Conservation (phyloP, 129 eudicot species). For the Artemisia tridentata region DNA sequence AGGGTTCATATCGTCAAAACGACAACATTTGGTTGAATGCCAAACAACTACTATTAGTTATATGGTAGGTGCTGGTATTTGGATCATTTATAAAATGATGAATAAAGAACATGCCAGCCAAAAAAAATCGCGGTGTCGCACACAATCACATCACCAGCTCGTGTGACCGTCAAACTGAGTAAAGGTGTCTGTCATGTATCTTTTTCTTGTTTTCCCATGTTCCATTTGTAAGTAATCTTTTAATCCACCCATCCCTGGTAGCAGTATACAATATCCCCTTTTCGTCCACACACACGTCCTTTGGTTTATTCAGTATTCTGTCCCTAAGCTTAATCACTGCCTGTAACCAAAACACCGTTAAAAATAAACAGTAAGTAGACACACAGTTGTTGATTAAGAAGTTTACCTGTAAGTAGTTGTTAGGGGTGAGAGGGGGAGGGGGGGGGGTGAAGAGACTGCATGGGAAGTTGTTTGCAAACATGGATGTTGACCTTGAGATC, state of each 20-base stretch:
- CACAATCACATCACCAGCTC: conserved; percentile 48
- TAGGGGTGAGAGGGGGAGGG: conserved; percentile 41
- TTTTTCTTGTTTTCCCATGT: conserved; percentile 65
- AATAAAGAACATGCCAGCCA: too few relatives aligned
- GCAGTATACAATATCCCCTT: conserved; percentile 69
- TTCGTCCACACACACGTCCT: conserved; percentile 64
- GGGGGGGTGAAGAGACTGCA: conserved; percentile 19
- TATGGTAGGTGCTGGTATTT: too few relatives aligned
- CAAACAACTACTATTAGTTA: too few relatives aligned
- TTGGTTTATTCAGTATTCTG: conserved; percentile 49
- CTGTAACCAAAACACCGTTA: conserved; percentile 24
- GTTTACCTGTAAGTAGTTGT: conserved; percentile 59
- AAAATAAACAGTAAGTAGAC: background rate
- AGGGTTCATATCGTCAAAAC: too few relatives aligned
- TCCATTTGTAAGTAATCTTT: conserved; percentile 62
- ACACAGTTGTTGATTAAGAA: background rate
- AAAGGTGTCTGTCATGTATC: conserved; percentile 38
- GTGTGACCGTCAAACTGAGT: conserved; percentile 54
- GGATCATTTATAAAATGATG: too few relatives aligned
- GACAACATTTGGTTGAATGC: too few relatives aligned
- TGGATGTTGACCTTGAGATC: too few relatives aligned
- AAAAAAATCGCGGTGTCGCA: conserved; percentile 67
- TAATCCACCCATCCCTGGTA: conserved; percentile 87
- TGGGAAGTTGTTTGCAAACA: too few relatives aligned
- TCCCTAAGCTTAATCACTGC: conserved; percentile 63